Conservation (phyloP, 495 filamentous ascomycete species). For the Cairneyella variabilis region DNA sequence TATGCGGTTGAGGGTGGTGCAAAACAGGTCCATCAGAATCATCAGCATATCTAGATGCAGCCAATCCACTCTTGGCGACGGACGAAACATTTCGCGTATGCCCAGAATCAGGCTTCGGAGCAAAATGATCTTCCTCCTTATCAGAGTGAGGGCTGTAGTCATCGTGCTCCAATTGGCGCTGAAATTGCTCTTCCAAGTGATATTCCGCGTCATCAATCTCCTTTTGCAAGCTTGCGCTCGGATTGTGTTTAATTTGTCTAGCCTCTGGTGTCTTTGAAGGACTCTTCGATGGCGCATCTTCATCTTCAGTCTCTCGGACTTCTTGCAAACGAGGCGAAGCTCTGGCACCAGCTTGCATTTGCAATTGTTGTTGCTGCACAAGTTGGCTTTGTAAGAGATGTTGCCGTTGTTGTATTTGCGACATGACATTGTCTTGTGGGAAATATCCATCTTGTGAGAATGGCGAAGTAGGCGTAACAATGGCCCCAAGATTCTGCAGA, state of each 20-base stretch:
- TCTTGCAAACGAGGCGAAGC: constrained; percentile 54
- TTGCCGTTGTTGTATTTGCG: constrained; percentile 51
- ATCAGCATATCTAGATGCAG: constrained; percentile 35
- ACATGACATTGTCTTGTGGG: constrained; percentile 20
- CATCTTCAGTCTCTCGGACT: constrained; percentile 50
- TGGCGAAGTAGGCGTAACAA: constrained; percentile 45
- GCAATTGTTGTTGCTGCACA: constrained; percentile 48
- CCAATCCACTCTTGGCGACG: constrained; percentile 37
- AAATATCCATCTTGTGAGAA: constrained; percentile 45
- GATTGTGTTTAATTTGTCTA: constrained; percentile 23
- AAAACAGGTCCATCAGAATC: constrained; percentile 40
- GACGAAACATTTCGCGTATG: constrained; percentile 33
- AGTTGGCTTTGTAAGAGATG: constrained; percentile 56
- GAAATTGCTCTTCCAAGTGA: constrained; percentile 69
- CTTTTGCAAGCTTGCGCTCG: constrained; percentile 54
- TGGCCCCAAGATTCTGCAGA: constrained; percentile 42
- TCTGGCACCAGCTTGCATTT: constrained; percentile 44
- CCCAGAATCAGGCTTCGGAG: constrained; percentile 19
- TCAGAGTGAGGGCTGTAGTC: constrained; percentile 53
- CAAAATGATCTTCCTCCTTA: constrained; percentile 25
- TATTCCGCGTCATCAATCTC: constrained; percentile 86
- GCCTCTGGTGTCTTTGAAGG: constrained; percentile 46
- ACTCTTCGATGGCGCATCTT: constrained; percentile 39
- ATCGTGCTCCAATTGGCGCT: constrained; percentile 66
- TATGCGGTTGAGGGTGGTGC: constrained; percentile 60